Evolutionary conservation across 805 yeast species (phyloP), one percentile per base, ranked within the genome.

Genomic region (Candida krabiensis): DNA sequence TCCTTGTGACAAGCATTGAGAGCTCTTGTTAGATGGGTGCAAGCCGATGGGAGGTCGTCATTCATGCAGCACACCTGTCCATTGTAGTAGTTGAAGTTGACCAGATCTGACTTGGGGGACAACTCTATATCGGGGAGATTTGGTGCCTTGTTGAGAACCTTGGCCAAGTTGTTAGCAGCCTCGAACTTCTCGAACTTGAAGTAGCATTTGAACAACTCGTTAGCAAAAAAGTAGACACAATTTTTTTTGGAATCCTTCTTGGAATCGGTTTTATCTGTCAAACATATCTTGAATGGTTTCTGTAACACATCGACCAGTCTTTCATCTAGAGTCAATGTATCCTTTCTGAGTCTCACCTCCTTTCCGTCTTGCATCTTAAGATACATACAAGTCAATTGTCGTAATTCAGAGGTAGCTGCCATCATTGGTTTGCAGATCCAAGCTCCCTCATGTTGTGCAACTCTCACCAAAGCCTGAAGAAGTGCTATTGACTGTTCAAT

Each of bases 201-300:
- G 61, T 86, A 88, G 17, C 84, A 70, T 49, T 77, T 77, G 58
- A 87, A 79, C 41, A 88, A 73, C 37, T 80, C 73, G 27, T 82
- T 80, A 14, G 85, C 75, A 56, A 87, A 83, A 60, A 75, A 80
- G 60, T 82, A 86, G 14, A 84, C 80, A 34, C 82, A 85, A 46
- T 63, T 60, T 51, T 81, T 71, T 54, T 85, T 83, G 43, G 83
- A 76, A 11, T 52, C 50, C 0, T 32, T 35, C 15, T 59, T 33
- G 19, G 73, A 74, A n/a, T 77, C 73, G 43, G 79, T 79, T 41
- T 90, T 73, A 60, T 89, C 96, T 46, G 85, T 86, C 30, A 89
- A 66, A 45, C 95, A 86, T 4, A 84, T 56, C 41, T 83, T 86
- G 63, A 87, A 84, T 5, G 90, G 75, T 43, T 79, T 72, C 58